Evolutionary conservation across 768 basidiomycete genomes (phyloP), one percentile per base, ranked within the genome.

Genomic region (Fibroporia radiculosa): DNA sequence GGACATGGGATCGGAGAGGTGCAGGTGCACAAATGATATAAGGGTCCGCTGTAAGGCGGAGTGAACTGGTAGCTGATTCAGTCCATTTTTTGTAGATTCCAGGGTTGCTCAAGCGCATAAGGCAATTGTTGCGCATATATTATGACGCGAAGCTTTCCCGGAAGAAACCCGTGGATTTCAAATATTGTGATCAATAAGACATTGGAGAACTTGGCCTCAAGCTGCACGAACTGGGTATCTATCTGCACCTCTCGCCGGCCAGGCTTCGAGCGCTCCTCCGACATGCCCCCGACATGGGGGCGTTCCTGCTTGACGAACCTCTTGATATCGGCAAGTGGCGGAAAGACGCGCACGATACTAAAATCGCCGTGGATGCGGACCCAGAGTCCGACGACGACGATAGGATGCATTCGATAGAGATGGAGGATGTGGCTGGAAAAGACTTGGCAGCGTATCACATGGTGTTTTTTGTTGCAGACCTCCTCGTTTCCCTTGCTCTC

Each of bases 291-390:
- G 58, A 60, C 12, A 48, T 62, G 41, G 60, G 61, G 28, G 29
- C 39, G 13, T 56, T 59, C 34, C 27, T 62, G 3, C 49, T 63
- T 3, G 59, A 62, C 24, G 59, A 60, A 33, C 54, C 58, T 1
- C 40, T 62, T 19, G 59, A 63, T 45, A 29, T 63, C 38, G 62
- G 57, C 7, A 31, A 39, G n/a, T 59, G 50, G 42, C 59, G 62
- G 14, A 20, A 44, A 3, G 40, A 50, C 4, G 57, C 62, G 10
- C 34, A 45, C 10, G 31, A 20, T 4, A 26, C 44, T 36, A 46
- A 45, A 16, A 20, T 49, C 22, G 44, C 41, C 3, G 52, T 59
- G n/a, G 47, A 51, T 6, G 53, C 44, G 8, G 58, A 62, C 37
- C 41, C 46, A 29, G 59, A 63, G 32, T 43, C 59, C 1, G 55